phyloP scores from a whole-genome alignment of 2,329 filamentous ascomycete genomes.

The Cercospora citrullina region DNA sequence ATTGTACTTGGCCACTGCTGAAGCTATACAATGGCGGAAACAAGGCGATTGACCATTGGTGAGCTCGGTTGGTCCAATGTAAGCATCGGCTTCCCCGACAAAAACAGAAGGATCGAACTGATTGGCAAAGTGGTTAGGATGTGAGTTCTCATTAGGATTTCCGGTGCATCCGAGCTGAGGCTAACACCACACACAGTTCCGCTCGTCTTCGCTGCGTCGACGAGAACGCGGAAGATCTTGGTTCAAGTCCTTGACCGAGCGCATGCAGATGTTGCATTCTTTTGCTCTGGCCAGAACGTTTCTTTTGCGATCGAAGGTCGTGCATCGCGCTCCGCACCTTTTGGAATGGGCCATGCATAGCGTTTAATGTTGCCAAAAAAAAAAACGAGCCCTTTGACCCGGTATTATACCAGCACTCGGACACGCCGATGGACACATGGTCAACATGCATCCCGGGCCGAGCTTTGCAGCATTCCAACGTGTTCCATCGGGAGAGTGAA shows the following conservation, averaged over 20 bases:
- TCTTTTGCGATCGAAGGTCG: background rate
- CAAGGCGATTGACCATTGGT: background rate
- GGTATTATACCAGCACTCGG: background rate
- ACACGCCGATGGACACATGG: background rate
- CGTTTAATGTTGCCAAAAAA: background rate
- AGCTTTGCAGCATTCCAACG: background rate
- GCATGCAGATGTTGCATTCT: slow-evolving; percentile 6
- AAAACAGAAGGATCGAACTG: background rate
- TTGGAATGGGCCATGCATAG: background rate
- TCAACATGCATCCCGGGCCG: background rate
- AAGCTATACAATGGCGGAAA: background rate
- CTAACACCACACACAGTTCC: background rate
- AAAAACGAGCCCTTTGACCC: background rate
- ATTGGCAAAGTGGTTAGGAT: slow-evolving; percentile 9
- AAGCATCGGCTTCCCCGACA: background rate
- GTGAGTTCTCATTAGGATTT: background rate
- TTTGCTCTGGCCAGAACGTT: background rate
- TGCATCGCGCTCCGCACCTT: background rate
- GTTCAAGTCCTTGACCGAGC: background rate
- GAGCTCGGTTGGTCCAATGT: slow-evolving; percentile 12
- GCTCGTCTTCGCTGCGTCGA: background rate
- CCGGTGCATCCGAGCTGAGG: background rate
- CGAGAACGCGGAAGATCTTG: background rate
- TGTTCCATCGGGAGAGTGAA: background rate
- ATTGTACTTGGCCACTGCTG: background rate